These are phyloP conservation scores for Marchantia paleacea DNA, from an alignment of 225 moss, liverwort and hornwort species.

Conservation along the genomic window DNA sequence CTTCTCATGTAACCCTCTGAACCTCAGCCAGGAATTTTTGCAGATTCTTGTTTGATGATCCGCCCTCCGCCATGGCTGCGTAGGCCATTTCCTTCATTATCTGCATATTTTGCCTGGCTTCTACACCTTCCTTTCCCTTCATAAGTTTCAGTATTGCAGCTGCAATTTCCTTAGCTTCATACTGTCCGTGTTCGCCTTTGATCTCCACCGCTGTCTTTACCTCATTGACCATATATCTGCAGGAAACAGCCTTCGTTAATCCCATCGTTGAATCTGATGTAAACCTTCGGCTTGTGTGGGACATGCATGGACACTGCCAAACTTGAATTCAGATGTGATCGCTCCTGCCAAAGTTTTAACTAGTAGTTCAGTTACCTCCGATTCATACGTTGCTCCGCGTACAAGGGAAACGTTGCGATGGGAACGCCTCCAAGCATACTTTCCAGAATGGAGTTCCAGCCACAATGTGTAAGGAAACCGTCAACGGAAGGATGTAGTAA, in stretches of 20 bases:
- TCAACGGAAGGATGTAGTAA: constrained; percentile 35
- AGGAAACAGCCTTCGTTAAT: not conserved
- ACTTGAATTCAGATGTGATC: not conserved
- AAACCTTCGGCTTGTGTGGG: not conserved
- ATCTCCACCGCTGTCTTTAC: constrained; percentile 3
- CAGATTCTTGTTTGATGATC: constrained; percentile 2
- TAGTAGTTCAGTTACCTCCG: constrained; percentile 16
- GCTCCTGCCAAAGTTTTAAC: not conserved
- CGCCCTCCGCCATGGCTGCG: constrained; percentile 3
- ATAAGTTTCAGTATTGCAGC: not conserved
- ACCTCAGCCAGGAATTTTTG: constrained; percentile 5
- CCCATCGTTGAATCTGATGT: not conserved
- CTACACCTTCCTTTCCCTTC: constrained; percentile 14
- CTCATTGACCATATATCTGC: not conserved
- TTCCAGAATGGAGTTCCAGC: constrained; percentile 43
- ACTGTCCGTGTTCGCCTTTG: not conserved
- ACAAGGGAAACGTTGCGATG: constrained; percentile 34
- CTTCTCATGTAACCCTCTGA: not conserved
- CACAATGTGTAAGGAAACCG: constrained; percentile 41
- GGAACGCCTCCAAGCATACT: constrained; percentile 38
- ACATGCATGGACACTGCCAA: not conserved
- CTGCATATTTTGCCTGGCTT: not conserved
- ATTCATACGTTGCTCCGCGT: constrained; percentile 39
- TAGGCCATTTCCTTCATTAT: not conserved
- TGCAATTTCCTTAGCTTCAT: constrained; percentile 3